Conservation (phyloP, 2,329 filamentous ascomycete genomes). For the Mycosphaerelloides madeirae region DNA sequence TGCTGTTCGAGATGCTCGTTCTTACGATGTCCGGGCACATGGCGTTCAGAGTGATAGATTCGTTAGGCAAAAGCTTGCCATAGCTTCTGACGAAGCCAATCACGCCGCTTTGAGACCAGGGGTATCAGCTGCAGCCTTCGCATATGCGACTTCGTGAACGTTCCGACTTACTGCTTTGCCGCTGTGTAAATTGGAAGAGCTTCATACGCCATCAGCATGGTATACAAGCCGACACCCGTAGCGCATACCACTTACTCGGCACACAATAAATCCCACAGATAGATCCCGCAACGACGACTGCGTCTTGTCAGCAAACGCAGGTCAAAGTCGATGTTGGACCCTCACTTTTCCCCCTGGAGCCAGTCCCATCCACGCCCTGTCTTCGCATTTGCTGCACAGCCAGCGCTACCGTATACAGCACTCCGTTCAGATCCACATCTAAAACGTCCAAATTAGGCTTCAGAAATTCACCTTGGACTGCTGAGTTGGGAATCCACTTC, state of each 20-base stretch:
- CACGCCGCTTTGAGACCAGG: constrained; percentile 24
- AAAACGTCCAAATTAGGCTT: constrained; percentile 38
- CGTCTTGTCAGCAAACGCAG: background rate
- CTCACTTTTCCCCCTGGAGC: constrained; percentile 38
- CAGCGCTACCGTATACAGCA: constrained; percentile 40
- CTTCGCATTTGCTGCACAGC: constrained; percentile 43
- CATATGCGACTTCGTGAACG: background rate
- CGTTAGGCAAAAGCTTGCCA: constrained; percentile 37
- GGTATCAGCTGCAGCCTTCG: background rate
- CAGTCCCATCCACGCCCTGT: constrained; percentile 32
- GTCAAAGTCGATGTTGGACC: background rate
- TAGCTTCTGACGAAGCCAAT: constrained; percentile 39
- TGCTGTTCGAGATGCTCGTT: constrained; percentile 33
- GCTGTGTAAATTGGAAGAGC: constrained; percentile 42
- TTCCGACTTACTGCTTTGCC: constrained; percentile 34
- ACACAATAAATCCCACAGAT: constrained; percentile 42
- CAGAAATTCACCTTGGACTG: constrained; percentile 26
- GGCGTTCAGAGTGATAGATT: constrained; percentile 41
- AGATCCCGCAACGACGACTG: constrained; percentile 34
- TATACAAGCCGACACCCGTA: background rate
- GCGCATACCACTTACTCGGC: constrained; percentile 25
- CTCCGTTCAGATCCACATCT: constrained; percentile 40
- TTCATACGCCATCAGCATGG: constrained; percentile 6
- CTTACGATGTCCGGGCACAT: constrained; percentile 40
- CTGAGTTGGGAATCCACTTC: constrained; percentile 32